Percentiles rank a stretch among this genome's conserved stretches.
Conservation (phyloP, 352 stramenopile genomes). For the Plasmopara halstedii region DNA sequence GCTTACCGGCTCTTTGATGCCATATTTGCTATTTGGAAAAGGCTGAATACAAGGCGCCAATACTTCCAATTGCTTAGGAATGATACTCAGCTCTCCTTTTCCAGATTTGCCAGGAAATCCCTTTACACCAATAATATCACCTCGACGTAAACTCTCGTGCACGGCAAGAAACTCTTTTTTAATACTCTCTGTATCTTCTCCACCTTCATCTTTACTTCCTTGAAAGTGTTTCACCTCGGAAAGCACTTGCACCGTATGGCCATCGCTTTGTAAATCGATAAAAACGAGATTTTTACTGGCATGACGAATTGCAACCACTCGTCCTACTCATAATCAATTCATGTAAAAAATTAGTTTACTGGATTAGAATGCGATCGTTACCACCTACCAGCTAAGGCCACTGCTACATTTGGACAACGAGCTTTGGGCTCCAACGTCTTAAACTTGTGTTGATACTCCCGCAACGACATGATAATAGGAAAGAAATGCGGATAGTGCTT, state of each 20-base stretch:
- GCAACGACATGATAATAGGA: constrained; percentile 55
- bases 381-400: constrained; percentile 44
- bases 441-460: constrained; percentile 56
- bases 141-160: constrained; percentile 67
- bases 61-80: constrained; percentile 82
- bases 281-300: constrained; percentile 83
- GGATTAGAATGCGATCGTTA: not conserved
- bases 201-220: constrained; percentile 20
- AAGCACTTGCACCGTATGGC: constrained; percentile 61
- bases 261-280: constrained; percentile 62
- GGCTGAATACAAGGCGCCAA: constrained; percentile 93
- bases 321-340: constrained; percentile 18
- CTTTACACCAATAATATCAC: constrained; percentile 71
- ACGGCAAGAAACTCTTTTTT: constrained; percentile 50
- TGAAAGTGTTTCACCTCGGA: constrained; percentile 71
- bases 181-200: constrained; percentile 20
- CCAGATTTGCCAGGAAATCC: constrained; percentile 76
- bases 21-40: constrained; percentile 91
- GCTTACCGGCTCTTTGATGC: constrained; percentile 80
- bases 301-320: constrained; percentile 66
- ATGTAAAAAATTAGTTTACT: not conserved
- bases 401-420: constrained; percentile 38
- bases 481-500: constrained; percentile 59
- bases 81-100: constrained; percentile 80
- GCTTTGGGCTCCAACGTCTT: constrained; percentile 42